Conservation (phyloP, 179 eudicot species). For the Beta macrorhiza region DNA sequence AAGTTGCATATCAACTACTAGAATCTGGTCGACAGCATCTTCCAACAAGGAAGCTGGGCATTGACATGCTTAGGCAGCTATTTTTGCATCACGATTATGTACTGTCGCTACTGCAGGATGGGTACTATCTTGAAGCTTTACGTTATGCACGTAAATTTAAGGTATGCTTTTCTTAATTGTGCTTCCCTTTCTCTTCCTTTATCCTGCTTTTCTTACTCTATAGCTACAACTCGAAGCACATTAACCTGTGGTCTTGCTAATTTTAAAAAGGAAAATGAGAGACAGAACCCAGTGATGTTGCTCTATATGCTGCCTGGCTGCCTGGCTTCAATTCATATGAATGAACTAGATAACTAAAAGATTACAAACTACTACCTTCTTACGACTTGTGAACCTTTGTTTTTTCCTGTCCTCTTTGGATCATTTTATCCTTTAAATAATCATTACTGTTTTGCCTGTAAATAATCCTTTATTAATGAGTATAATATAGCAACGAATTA, state of each 20-base stretch:
- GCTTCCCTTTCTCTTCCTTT: background rate
- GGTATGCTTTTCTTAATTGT: slow-evolving; percentile 38
- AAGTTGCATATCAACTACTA: slow-evolving; percentile 81
- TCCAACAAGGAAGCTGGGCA: slow-evolving; percentile 77
- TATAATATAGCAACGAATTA: too few relatives aligned
- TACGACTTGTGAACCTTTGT: background rate
- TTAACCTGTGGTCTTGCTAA: background rate
- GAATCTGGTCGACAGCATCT: slow-evolving; percentile 72
- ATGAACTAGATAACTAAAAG: background rate
- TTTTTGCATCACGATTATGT: slow-evolving; percentile 81
- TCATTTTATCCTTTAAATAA: background rate
- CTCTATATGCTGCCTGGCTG: too few relatives aligned
- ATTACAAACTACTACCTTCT: background rate
- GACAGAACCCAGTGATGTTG: too few relatives aligned
- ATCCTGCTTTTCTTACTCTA: background rate
- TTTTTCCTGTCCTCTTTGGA: background rate
- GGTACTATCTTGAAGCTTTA: slow-evolving; percentile 88
- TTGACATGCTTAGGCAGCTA: slow-evolving; percentile 87
- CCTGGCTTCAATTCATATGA: background rate
- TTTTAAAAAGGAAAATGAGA: too few relatives aligned
- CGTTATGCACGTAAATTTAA: slow-evolving; percentile 84
- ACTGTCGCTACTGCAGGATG: slow-evolving; percentile 69
- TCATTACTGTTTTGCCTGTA: background rate
- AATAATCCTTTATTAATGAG: background rate
- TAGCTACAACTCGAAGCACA: background rate